Percentiles rank a stretch among this genome's conserved stretches.
Conservation (phyloP, 805 yeast genomes). For the Candida methanosorbosa region DNA sequence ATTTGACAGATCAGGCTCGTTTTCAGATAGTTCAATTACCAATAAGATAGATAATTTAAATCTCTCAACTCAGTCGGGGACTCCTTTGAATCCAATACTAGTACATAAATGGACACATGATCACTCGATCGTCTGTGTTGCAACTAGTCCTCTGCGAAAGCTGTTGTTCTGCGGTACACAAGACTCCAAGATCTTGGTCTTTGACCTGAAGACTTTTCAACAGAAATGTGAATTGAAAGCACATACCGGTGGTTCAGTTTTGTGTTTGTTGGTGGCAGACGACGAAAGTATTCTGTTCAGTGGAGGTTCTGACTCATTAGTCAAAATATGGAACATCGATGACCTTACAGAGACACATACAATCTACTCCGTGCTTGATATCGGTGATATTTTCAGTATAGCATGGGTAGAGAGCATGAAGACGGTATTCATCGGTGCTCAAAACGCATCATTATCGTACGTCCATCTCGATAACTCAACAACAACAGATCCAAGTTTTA, state of each 20-base stretch:
- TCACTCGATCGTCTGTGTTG: constrained; percentile 65
- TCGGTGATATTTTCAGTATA: constrained; percentile 88
- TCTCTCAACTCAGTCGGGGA: too few species aligned
- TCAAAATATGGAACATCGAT: constrained; percentile 58
- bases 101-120: constrained; percentile 73
- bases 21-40: too few species aligned
- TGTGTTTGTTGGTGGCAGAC: constrained; percentile 51
- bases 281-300: constrained; percentile 60
- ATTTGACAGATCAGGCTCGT: too few species aligned
- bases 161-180: constrained; percentile 86
- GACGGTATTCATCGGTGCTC: constrained; percentile 79
- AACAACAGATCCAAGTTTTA: constrained; percentile 23
- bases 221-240: constrained; percentile 44
- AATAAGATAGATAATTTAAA: too few species aligned
- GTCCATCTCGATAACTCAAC: constrained; percentile 31
- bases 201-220: constrained; percentile 59
- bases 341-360: constrained; percentile 46
- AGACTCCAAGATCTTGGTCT: constrained; percentile 67
- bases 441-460: constrained; percentile 83
- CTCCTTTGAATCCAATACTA: constrained; percentile 24
- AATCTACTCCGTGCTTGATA: constrained; percentile 75
- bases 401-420: constrained; percentile 53
- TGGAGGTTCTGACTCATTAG: constrained; percentile 85
- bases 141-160: constrained; percentile 47
- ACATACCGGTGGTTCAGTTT: constrained; percentile 67